Evolutionary conservation across 495 filamentous ascomycete species (phyloP), one percentile per base, ranked within the genome.

Genomic region (Aspergillus ostianus): DNA sequence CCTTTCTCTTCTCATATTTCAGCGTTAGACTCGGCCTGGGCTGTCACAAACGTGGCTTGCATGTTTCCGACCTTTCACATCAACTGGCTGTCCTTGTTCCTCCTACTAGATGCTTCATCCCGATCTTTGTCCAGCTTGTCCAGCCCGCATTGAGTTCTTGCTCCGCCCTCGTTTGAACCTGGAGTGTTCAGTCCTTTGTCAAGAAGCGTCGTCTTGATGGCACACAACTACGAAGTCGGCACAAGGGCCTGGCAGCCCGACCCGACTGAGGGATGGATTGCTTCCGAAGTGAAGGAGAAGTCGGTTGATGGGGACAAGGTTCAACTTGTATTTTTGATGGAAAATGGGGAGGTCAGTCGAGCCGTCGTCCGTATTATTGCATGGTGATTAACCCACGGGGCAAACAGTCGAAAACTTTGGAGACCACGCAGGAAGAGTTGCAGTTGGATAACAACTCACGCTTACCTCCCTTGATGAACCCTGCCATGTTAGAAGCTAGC

Each of bases 221-320:
- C 92, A 80, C 91, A 97, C 79, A 91, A 82, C 69, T 99, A 96
- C 76, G 94, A 98, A 85, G 87, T 97, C 66, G 95, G 93, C 64
- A 98, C 94, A 64, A 85, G 90, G 84, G 95, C 92, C 73, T 99
- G 94, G 94, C 93, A 98, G 84, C 91, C 95, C 61, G 94, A 99
- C 79, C 76, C 84, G 64, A 88, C 87, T 51, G 94, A 99, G 75
- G 94, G 94, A 73, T 99, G 94, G 94, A 82, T 98, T 75, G 90
- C 92, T 64, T 97, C 95, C 30, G 92, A 97, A 81, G 91, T 99
- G 63, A 81, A 89, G 73, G 89, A 92, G 71, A 98, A 93, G 82
- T 79, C 83, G 44, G 78, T 92, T 58, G 79, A 92, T 73, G 95
- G 92, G 21, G 85, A 92, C 66, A 96, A 94, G 69, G 90, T 95